Base-by-base conservation (phyloP, 78 protist genomes). In the Chrysochromulina tobinii region DNA sequence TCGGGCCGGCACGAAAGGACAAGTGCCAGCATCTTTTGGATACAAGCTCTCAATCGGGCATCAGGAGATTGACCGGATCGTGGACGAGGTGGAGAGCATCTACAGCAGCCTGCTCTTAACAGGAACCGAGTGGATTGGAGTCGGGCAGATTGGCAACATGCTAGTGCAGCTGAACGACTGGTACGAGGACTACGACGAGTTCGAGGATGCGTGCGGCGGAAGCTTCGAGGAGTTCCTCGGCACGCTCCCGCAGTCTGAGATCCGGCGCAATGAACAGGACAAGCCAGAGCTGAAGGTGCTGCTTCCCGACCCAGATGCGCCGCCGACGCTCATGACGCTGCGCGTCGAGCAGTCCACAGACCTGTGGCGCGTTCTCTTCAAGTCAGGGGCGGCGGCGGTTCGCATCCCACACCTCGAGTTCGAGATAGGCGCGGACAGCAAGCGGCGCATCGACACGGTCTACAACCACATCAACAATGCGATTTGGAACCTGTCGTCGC, bases 171-270 rank as follows among this genome's bases (percentile, higher is more conserved):
- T 3, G 84, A 25, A 67, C 25, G 55, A 2, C 53, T 23, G n/a
- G 73, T 75, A 75, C n/a, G 84, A 75, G 57, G 84, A 75, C 57
- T 6, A 38, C 50, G 84, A 75, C 84, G 84, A 75, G 84, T 51
- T 75, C n/a, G 84, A 75, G 9, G 84, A 75, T 58, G 84, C 84
- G 9, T 0, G 48, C 4, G 55, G 55, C 14, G 84, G 84, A 4
- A 7, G 20, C 50, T 75, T 18, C 18, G 59, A 38, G 59, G 84
- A 48, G 23, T 75, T 75, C 18, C 18, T 75, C 23, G 12, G 57
- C 59, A 58, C 58, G 14, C 25, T 75, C 20, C 84, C 84, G 25
- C 84, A 75, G 58, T 11, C 0, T 9, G 84, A 75, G 84, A 7
- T 69, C n/a, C 38, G 79, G 25, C 5, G 18, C n/a, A 12, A 38